A percentile compares a stretch with the other conserved stretches of the same genome.
phyloP scores from a whole-genome alignment of 257 asterid genomes.

The Nicotiana obtusifolia region DNA sequence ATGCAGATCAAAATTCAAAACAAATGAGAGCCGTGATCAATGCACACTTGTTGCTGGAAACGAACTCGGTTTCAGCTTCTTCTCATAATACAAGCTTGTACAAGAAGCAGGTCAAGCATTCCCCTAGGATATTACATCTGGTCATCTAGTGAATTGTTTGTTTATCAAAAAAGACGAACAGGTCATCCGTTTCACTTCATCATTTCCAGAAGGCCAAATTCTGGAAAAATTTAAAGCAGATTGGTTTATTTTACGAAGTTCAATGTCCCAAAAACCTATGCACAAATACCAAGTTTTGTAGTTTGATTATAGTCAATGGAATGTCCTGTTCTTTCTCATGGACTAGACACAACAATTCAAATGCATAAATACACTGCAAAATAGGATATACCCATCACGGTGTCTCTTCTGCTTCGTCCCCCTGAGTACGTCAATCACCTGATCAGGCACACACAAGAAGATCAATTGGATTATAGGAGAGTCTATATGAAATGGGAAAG shows the following conservation, averaged over 20 bases:
- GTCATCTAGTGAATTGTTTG: neutral
- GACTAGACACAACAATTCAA: neutral
- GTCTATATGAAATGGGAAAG: neutral
- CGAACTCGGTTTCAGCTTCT: neutral
- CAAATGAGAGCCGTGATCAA: neutral
- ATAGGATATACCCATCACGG: conserved; percentile 66
- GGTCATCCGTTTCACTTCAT: neutral
- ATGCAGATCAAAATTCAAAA: no score
- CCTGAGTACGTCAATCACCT: conserved; percentile 83
- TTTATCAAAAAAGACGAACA: neutral
- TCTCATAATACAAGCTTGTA: neutral
- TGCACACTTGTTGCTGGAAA: neutral
- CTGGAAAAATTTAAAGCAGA: neutral
- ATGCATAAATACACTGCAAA: neutral
- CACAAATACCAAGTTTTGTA: neutral
- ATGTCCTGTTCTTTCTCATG: neutral
- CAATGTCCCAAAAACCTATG: neutral
- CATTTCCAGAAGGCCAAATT: neutral
- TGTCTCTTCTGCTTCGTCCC: conserved; percentile 71
- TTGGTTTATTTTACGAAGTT: neutral
- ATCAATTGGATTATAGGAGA: conserved; percentile 12
- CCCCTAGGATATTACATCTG: neutral
- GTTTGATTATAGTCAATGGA: conserved; percentile 1
- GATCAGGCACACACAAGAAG: neutral
- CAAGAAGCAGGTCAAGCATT: neutral